These are phyloP conservation scores for Bonnemaisonia californica DNA, from an alignment of 31 red algal species.

Conservation along the genomic window DNA sequence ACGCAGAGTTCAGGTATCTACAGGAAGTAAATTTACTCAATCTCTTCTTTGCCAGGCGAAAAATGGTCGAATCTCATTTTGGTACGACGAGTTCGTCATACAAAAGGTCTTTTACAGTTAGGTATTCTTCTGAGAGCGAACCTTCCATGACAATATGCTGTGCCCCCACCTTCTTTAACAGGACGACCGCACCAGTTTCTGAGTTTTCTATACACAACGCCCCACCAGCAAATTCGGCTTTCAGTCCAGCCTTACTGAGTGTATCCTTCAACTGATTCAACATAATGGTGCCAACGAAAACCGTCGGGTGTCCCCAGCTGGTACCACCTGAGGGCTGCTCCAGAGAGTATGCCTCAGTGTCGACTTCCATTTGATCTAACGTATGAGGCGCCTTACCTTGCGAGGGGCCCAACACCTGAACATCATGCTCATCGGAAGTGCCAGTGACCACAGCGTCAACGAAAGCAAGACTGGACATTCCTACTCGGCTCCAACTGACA, in stretches of 20 bases:
- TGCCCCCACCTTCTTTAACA: conserved; percentile 72
- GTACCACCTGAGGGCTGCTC: neutral
- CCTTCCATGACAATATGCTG: conserved; percentile 81
- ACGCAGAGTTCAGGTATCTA: no score
- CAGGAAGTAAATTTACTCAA: neutral
- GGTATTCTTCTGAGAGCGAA: conserved; percentile 83
- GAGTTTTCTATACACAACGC: conserved; percentile 80
- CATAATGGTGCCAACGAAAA: conserved; percentile 85
- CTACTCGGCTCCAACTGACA: conserved; percentile 57
- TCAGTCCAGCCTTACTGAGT: conserved; percentile 71
- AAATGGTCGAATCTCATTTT: neutral
- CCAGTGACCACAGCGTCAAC: conserved; percentile 53
- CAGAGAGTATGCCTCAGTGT: neutral
- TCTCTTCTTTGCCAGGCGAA: neutral
- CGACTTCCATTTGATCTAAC: conserved; percentile 9
- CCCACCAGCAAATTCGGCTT: conserved; percentile 84
- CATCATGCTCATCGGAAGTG: conserved; percentile 17
- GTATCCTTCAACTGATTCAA: conserved; percentile 76
- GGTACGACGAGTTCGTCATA: conserved; percentile 72
- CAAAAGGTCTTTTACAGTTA: conserved; percentile 73
- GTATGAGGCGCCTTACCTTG: neutral
- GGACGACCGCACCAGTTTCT: conserved; percentile 73
- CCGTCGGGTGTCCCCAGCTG: conserved; percentile 57
- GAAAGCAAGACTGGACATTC: conserved; percentile 67
- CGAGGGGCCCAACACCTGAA: neutral